These are phyloP conservation scores for Anthracocystis walkeri DNA, from an alignment of 1,284 basidiomycete genomes.

Conservation along the genomic window DNA sequence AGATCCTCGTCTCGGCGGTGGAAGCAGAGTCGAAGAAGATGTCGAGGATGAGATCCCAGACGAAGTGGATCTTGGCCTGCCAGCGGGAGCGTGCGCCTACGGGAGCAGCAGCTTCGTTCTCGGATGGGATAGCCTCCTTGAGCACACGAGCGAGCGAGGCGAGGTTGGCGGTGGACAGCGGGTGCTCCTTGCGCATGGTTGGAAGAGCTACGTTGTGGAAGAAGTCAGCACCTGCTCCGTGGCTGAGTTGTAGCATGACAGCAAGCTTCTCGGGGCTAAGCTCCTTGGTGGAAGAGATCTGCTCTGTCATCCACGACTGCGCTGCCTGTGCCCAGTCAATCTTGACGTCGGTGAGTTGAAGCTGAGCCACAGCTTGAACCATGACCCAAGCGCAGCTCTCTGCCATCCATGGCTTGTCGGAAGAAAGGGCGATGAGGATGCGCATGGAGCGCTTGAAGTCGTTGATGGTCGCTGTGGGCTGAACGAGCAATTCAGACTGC, in stretches of 20 bases:
- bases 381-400: slow-evolving; percentile 89
- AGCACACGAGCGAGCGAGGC: slow-evolving; percentile 74
- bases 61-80: slow-evolving; percentile 92
- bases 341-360: slow-evolving; percentile 17
- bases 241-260: slow-evolving; percentile 76
- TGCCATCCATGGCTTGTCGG: slow-evolving; percentile 88
- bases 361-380: slow-evolving; percentile 38
- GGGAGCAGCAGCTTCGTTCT: slow-evolving; percentile 73
- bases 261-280: slow-evolving; percentile 93
- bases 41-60: slow-evolving; percentile 87
- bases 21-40: slow-evolving; percentile 74
- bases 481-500: slow-evolving; percentile 75
- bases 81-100: slow-evolving; percentile 72
- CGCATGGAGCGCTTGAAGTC: slow-evolving; percentile 78
- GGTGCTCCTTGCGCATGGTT: slow-evolving; percentile 77
- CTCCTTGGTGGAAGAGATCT: slow-evolving; percentile 67
- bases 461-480: slow-evolving; percentile 74
- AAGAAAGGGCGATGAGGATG: slow-evolving; percentile 79
- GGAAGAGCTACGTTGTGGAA: slow-evolving; percentile 41
- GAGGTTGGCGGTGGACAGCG: slow-evolving; percentile 81
- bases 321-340: slow-evolving; percentile 48
- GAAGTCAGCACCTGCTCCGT: slow-evolving; percentile 32
- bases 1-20: slow-evolving; percentile 71
- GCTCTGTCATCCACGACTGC: slow-evolving; percentile 44
- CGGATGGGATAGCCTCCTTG: slow-evolving; percentile 73